Evolutionary conservation across 2,329 filamentous ascomycete genomes (phyloP).

Genomic region (Elsinoe ampelina): DNA sequence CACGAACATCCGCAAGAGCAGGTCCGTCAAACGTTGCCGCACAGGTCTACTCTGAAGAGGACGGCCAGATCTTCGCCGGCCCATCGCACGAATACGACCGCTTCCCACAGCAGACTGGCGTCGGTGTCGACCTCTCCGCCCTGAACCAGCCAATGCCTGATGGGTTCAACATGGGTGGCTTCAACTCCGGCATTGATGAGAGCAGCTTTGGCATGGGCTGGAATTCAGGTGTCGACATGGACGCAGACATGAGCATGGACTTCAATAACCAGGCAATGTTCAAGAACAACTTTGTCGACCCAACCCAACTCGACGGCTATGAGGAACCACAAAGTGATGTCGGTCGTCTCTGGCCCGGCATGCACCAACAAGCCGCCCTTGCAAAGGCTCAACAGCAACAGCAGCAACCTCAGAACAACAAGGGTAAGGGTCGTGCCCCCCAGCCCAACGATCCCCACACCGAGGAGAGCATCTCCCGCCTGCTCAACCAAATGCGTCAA

Average conservation of each 20-base stretch:
- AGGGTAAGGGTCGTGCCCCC: constrained; percentile 31
- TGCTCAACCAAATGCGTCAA: constrained; percentile 85
- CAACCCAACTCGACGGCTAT: constrained; percentile 56
- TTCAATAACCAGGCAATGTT: constrained; percentile 52
- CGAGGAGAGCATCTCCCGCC: constrained; percentile 88
- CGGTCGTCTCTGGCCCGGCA: constrained; percentile 73
- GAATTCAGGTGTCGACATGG: constrained; percentile 42
- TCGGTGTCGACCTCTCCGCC: constrained; percentile 71
- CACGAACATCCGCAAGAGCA: constrained; percentile 17
- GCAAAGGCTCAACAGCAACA: constrained; percentile 45
- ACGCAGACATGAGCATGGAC: constrained; percentile 60
- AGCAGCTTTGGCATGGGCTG: constrained; percentile 49
- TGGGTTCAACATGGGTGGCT: constrained; percentile 38
- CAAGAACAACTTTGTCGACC: constrained; percentile 61
- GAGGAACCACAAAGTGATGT: constrained; percentile 52
- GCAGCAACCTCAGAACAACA: constrained; percentile 26
- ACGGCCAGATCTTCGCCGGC: constrained; percentile 28
- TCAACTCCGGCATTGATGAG: constrained; percentile 56
- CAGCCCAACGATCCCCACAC: constrained; percentile 33
- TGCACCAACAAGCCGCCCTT: constrained; percentile 66
- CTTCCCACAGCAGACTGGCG: constrained; percentile 90
- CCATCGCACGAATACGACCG: constrained; percentile 93
- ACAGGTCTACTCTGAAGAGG: constrained; percentile 28
- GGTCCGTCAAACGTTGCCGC: constrained; percentile 20
- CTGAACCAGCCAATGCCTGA: constrained; percentile 46